These are phyloP conservation scores for Cyberlindnera japonica DNA, from an alignment of 805 yeast species.

Conservation along the genomic window DNA sequence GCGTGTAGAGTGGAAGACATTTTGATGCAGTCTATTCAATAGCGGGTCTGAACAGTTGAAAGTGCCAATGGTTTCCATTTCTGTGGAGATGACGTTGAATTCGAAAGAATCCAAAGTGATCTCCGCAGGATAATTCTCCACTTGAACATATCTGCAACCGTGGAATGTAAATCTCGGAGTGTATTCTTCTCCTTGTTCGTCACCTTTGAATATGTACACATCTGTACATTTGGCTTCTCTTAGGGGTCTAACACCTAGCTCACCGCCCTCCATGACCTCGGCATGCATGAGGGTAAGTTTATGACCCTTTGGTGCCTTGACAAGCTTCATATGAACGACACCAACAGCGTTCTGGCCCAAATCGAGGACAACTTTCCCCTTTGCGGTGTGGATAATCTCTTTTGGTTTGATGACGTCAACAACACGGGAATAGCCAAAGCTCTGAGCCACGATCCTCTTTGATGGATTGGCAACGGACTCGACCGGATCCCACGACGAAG, in stretches of 20 bases:
- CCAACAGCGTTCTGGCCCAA: slow-evolving; percentile 21
- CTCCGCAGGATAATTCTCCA: slow-evolving; percentile 17
- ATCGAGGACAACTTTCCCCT: slow-evolving; percentile 13
- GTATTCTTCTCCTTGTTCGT: slow-evolving; percentile 11
- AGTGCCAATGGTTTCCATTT: slow-evolving; percentile 13
- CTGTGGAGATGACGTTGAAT: slow-evolving; percentile 11
- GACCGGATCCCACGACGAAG: slow-evolving; percentile 10
- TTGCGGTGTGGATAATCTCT: slow-evolving; percentile 11
- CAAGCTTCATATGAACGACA: slow-evolving; percentile 13
- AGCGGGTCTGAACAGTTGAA: slow-evolving; percentile 12
- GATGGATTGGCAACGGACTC: slow-evolving; percentile 10
- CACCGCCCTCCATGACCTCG: slow-evolving; percentile 17
- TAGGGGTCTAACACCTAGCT: slow-evolving; percentile 16
- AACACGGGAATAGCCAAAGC: slow-evolving; percentile 14
- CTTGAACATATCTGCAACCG: slow-evolving; percentile 17
- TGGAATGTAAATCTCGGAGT: slow-evolving; percentile 19
- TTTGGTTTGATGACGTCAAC: slow-evolving; percentile 10
- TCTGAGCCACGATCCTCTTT: slow-evolving; percentile 12
- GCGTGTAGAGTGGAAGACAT: slow-evolving; percentile 18
- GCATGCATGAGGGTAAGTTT: slow-evolving; percentile 13
- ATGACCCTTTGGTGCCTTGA: slow-evolving; percentile 13
- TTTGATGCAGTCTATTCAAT: slow-evolving; percentile 15
- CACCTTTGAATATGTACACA: slow-evolving; percentile 16
- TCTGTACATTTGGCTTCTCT: slow-evolving; percentile 15
- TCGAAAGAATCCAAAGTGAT: slow-evolving; percentile 12